Evolutionary conservation across 768 basidiomycete genomes (phyloP).

Genomic region (Pleurotus djamor): DNA sequence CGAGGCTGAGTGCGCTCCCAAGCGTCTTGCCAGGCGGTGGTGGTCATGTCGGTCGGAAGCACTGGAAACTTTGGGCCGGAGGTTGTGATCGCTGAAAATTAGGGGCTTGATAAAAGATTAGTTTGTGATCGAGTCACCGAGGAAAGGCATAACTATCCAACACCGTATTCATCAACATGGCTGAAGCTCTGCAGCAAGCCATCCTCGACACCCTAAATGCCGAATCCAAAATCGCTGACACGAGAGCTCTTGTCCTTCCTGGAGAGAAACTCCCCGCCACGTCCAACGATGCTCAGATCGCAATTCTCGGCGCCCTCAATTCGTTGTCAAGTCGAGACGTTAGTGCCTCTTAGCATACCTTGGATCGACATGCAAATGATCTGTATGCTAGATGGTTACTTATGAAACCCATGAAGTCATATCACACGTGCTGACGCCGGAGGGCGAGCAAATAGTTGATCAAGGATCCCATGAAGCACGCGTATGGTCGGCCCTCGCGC

Average conservation of each 20-base stretch:
- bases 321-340: conserved; percentile 87
- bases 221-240: conserved; percentile 58
- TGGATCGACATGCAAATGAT: conserved; percentile 13
- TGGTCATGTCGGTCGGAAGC: conserved; percentile 12
- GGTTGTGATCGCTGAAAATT: conserved; percentile 14
- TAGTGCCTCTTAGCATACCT: conserved; percentile 20
- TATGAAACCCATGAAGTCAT: conserved; percentile 78
- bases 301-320: conserved; percentile 88
- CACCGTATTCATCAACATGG: conserved; percentile 37
- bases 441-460: conserved; percentile 76
- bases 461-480: conserved; percentile 94
- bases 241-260: conserved; percentile 65
- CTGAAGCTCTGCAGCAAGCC: conserved; percentile 78
- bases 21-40: conserved; percentile 51
- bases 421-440: conserved; percentile 73
- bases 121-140: not conserved
- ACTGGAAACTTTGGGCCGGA: not conserved
- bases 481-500: conserved; percentile 84
- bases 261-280: conserved; percentile 55
- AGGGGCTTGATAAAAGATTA: not conserved
- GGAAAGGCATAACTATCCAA: too few relatives aligned
- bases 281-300: conserved; percentile 77
- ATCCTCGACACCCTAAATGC: conserved; percentile 71
- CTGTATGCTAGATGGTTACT: conserved; percentile 68
- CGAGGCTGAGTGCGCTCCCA: conserved; percentile 62